phyloP scores from a whole-genome alignment of 2,329 filamentous ascomycete genomes.

The Pyrenochaeta sp. region DNA sequence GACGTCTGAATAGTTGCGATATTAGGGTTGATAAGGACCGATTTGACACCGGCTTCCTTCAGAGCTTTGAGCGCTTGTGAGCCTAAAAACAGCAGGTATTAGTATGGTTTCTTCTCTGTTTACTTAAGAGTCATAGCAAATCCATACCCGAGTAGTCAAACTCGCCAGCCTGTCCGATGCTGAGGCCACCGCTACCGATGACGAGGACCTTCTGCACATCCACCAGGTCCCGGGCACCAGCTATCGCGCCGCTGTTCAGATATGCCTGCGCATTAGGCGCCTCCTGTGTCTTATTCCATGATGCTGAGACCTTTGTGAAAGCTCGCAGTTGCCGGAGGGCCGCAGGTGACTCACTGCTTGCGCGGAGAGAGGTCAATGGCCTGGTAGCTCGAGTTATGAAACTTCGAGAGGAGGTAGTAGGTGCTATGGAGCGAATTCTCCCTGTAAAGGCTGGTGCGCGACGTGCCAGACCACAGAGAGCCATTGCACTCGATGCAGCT shows the following conservation, averaged over 20 bases:
- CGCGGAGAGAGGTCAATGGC: conserved; percentile 42
- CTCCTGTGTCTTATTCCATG: conserved; percentile 63
- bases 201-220: conserved; percentile 97
- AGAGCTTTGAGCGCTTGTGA: conserved; percentile 96
- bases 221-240: conserved; percentile 76
- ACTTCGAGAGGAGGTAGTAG: conserved; percentile 40
- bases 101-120: conserved; percentile 16
- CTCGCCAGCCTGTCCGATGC: conserved; percentile 97
- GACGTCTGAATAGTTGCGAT: conserved; percentile 98
- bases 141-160: conserved; percentile 93
- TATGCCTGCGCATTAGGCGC: conserved; percentile 87
- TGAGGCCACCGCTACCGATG: conserved; percentile 92
- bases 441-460: conserved; percentile 47
- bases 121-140: neutral
- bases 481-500: conserved; percentile 47
- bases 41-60: conserved; percentile 91
- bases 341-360: conserved; percentile 42
- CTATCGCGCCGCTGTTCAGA: conserved; percentile 85
- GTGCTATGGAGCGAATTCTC: conserved; percentile 41
- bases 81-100: conserved; percentile 61
- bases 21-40: conserved; percentile 96
- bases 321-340: conserved; percentile 47
- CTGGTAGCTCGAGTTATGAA: conserved; percentile 44
- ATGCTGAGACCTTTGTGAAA: conserved; percentile 47
- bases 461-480: conserved; percentile 53